A percentile compares a stretch with the other conserved stretches of the same genome.
Conservation (phyloP, 441 rosid species). For the Pelargonium fulgidum region DNA sequence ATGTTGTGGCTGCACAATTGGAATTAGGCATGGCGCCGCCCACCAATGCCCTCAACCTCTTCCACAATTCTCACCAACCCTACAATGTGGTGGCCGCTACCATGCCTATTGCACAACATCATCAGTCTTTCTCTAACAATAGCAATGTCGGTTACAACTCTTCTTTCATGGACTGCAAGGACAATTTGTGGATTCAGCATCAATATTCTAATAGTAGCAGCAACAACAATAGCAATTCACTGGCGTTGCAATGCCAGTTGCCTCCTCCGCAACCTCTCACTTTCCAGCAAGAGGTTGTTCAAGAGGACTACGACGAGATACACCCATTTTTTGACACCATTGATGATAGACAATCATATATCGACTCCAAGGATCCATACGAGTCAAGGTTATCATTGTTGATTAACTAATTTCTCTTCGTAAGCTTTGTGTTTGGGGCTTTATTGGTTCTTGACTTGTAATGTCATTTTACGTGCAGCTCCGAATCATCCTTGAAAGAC, state of each 20-base stretch:
- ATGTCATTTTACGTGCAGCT: conserved; percentile 34
- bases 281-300: conserved; percentile 42
- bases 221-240: conserved; percentile 24
- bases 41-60: conserved; percentile 28
- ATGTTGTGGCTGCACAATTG: conserved; percentile 53
- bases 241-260: conserved; percentile 49
- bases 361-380: conserved; percentile 53
- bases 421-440: neutral
- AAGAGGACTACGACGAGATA: conserved; percentile 53
- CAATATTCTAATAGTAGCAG: conserved; percentile 19
- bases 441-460: neutral
- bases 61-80: conserved; percentile 29
- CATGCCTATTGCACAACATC: conserved; percentile 28
- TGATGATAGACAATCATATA: conserved; percentile 69
- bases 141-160: conserved; percentile 27
- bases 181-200: conserved; percentile 41
- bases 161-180: conserved; percentile 39
- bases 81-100: conserved; percentile 16
- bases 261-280: conserved; percentile 36
- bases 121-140: conserved; percentile 32
- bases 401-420: neutral
- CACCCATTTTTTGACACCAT: conserved; percentile 69
- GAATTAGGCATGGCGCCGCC: conserved; percentile 78
- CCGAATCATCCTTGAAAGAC: conserved; percentile 59
- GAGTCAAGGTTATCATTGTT: conserved; percentile 47